Conservation (phyloP, 139 green algal species). For the Deuterostichococcus epilithicus region DNA sequence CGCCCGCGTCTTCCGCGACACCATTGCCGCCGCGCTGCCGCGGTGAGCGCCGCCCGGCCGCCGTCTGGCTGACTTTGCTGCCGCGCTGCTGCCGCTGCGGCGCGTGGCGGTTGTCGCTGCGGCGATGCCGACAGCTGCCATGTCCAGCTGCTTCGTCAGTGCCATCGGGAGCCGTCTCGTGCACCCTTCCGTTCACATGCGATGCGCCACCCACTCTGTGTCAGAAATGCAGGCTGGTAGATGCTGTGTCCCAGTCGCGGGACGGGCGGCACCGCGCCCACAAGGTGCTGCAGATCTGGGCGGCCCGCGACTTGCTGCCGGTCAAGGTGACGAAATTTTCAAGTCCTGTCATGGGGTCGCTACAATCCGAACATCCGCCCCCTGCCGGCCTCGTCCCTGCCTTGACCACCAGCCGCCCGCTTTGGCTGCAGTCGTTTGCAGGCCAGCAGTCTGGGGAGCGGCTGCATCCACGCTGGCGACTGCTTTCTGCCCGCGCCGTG, state of each 20-base stretch:
- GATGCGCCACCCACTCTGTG: no score
- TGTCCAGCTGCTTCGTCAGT: not conserved
- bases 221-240: not conserved
- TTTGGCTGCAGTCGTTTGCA: no score
- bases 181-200: no score
- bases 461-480: no score
- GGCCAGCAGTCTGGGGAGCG: no score
- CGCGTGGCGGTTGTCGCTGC: not conserved
- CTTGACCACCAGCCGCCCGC: no score
- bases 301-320: not conserved
- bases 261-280: not conserved
- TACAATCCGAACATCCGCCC: no score
- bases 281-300: not conserved
- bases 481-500: no score
- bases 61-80: not conserved
- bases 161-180: not conserved
- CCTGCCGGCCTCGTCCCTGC: no score
- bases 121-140: no score
- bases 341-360: no score
- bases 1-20: not conserved
- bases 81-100: not conserved
- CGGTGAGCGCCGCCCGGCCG: not conserved
- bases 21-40: slow-evolving; percentile 18
- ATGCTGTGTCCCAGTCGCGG: not conserved
- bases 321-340: no score